Evolutionary conservation across 2,329 filamentous ascomycete species (phyloP).

Genomic region (Ceratocystis colombiana): DNA sequence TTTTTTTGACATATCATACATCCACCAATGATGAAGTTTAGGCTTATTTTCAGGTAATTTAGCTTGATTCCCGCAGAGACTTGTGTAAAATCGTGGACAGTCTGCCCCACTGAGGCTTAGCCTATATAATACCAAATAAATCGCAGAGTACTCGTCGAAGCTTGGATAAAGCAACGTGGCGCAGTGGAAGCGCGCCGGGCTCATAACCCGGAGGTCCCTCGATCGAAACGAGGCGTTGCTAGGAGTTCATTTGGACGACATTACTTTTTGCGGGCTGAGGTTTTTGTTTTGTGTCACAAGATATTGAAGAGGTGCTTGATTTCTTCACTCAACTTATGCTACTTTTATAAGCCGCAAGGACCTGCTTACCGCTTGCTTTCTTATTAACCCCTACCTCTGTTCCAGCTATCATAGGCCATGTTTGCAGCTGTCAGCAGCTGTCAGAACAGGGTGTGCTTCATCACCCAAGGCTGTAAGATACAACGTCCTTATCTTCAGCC

Average conservation of each 20-base stretch:
- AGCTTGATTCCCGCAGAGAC: too few relatives aligned
- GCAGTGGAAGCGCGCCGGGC: slow-evolving; percentile 26
- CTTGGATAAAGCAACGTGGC: slow-evolving; percentile 24
- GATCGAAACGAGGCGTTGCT: slow-evolving; percentile 26
- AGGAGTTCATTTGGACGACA: neutral
- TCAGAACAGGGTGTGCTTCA: neutral
- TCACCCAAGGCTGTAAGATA: neutral
- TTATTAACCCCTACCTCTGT: too few relatives aligned
- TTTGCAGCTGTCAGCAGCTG: neutral
- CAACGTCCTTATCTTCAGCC: slow-evolving; percentile 1
- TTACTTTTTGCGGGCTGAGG: neutral
- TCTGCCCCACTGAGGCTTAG: neutral
- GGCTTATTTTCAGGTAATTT: too few relatives aligned
- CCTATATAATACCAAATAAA: neutral
- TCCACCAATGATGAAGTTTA: too few relatives aligned
- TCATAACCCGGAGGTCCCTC: slow-evolving; percentile 26
- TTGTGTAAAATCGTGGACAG: too few relatives aligned
- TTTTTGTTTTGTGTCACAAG: too few relatives aligned
- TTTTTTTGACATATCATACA: too few relatives aligned
- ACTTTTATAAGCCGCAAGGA: neutral
- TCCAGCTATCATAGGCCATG: too few relatives aligned
- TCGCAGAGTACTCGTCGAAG: neutral
- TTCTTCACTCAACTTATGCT: too few relatives aligned
- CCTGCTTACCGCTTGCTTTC: neutral
- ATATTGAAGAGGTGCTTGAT: too few relatives aligned